Base-by-base conservation (phyloP, 1,284 basidiomycete genomes). In the Ustilago curta region DNA sequence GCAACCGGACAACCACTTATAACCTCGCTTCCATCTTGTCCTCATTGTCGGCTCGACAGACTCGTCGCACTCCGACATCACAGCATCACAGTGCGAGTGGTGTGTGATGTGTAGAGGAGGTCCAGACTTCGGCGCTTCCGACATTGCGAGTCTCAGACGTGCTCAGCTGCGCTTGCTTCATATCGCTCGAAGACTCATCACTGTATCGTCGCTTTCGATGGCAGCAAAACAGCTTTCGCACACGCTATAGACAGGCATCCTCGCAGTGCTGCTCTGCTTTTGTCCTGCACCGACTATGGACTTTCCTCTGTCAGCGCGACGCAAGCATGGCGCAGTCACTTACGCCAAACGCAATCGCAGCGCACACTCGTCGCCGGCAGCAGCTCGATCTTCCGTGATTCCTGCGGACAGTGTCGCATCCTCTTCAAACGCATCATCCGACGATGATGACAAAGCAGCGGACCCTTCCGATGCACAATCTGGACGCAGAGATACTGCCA, bases 281-380 rank as follows among this genome's bases (percentile, higher is more conserved):
- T 42, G n/a, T 7, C 39, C 40, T n/a, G 25, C 12, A 39, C 31
- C 44, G 21, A 54, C 12, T 44, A 65, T 71, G 69, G 69, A 71
- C 25, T 31, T 61, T 27, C 35, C 59, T 9, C 53, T 62, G 6
- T 50, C 62, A 9, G 43, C 58, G 55, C 69, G 59, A 18, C 69
- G 55, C 32, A 71, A 59, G 48, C 62, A 50, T 42, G 45, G 37
- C 16, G 43, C 55, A 31, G 63, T 66, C 62, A 71, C 69, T 9
- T 71, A 71, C 40, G 59, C 45, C 14, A 71, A 48, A 39, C 69
- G 69, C 59, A 55, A 52, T 54, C 63, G 63, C 40, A 66, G 51
- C 37, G 50, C 54, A 11, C 32, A 57, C 16, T 61, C 59, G 5
- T 64, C 57, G 18, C 57, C 67, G 16, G 52, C 68, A 11, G 40